Evolutionary conservation across 2,329 filamentous ascomycete genomes (phyloP), one percentile per base, ranked within the genome.

Genomic region (Fusarium sp.): DNA sequence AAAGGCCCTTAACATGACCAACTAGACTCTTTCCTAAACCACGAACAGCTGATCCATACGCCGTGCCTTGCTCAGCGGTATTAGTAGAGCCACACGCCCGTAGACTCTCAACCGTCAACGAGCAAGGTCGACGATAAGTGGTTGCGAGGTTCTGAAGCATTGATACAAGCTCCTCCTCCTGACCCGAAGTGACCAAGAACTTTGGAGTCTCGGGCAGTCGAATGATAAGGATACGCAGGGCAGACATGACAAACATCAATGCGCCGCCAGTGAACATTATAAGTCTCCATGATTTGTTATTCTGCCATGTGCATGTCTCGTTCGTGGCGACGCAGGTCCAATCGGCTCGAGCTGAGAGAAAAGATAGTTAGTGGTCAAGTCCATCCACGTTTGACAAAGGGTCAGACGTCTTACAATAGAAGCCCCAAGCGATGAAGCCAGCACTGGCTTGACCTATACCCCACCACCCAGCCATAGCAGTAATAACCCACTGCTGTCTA

Each of bases 231-330:
- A 61, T 37, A 13, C 58, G 54, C 1, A 61, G 20, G 13, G 56
- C 31, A 0, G 58, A 61, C 37, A 61, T 46, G 16, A 38, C 43
- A 5, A 58, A 50, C 26, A 61, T 57, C 11, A 61, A 24, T 6
- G 53, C 53, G 6, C 58, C 58, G 4, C 58, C 39, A 3, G 58
- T 58, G 21, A 61, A 58, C 58, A 61, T 58, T 18, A 58, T 41
- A 18, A 61, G 9, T 18, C 47, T 39, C 58, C 43, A 37, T 2
- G 37, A 21, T 8, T 41, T 50, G 8, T 61, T 58, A 5, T 58
- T 58, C 12, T 33, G 21, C 29, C 43, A 43, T 16, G 35, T 29
- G 2, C 58, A 61, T 13, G 29, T 26, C 6, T 29, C 24, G 10
- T 8, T 23, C 10, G 24, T 15, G 15, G 52, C 44, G 8, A 42